Percentiles rank a stretch among this genome's conserved stretches.
Conservation (phyloP, 306 rosid species). For the Chamaecrista fasciculata region DNA sequence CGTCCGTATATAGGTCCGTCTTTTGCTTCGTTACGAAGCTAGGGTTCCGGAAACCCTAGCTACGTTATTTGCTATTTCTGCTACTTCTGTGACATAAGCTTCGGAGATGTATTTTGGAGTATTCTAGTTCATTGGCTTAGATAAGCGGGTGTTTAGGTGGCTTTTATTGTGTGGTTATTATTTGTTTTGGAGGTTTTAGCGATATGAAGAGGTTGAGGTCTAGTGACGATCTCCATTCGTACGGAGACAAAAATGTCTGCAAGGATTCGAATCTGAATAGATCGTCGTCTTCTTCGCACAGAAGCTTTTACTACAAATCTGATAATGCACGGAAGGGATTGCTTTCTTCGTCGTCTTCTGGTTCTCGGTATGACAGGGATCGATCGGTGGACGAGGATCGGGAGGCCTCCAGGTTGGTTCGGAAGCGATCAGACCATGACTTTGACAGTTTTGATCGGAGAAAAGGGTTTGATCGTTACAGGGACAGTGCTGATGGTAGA, state of each 20-base stretch:
- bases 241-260: conserved; percentile 45
- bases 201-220: conserved; percentile 90
- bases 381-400: conserved; percentile 75
- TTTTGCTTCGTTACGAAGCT: background rate
- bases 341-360: conserved; percentile 46
- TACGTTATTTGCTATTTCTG: background rate
- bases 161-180: background rate
- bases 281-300: conserved; percentile 64
- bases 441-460: conserved; percentile 77
- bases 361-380: conserved; percentile 66
- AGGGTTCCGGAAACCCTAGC: conserved; percentile 47
- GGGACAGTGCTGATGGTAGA: conserved; percentile 51
- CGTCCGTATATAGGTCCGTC: background rate
- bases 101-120: background rate
- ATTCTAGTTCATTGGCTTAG: conserved; percentile 14
- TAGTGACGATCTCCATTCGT: conserved; percentile 81
- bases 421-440: conserved; percentile 85
- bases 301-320: conserved; percentile 61
- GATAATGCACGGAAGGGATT: conserved; percentile 64
- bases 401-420: conserved; percentile 58
- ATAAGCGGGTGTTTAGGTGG: conserved; percentile 12
- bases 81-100: conserved; percentile 5
- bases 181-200: background rate
- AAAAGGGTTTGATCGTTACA: conserved; percentile 74
- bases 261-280: conserved; percentile 60